Percentiles rank a stretch among this genome's conserved stretches.
phyloP scores from a whole-genome alignment of 352 stramenopile species.

The Globisporangium mamillatum region DNA sequence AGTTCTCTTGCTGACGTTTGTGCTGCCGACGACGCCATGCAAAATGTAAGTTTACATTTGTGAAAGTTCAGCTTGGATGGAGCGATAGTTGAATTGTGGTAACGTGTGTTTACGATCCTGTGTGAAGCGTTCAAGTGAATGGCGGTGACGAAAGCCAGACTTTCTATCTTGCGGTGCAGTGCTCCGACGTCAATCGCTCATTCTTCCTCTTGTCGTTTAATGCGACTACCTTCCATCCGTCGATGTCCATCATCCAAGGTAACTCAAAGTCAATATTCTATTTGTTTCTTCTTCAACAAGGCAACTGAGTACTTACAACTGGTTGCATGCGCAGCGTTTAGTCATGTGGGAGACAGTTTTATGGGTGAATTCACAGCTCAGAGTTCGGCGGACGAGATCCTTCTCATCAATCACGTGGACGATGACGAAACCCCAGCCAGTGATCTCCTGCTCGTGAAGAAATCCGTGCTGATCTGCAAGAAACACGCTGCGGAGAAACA shows the following conservation, averaged over 20 bases:
- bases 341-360: constrained; percentile 38
- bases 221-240: constrained; percentile 20
- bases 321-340: constrained; percentile 33
- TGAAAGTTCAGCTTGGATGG: neutral
- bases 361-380: constrained; percentile 29
- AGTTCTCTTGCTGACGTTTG: constrained; percentile 39
- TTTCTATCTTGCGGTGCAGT: constrained; percentile 35
- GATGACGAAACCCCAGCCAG: constrained; percentile 9
- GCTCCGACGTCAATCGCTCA: constrained; percentile 37
- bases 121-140: constrained; percentile 23
- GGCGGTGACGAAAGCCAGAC: neutral
- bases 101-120: constrained; percentile 5
- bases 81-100: neutral
- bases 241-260: constrained; percentile 48
- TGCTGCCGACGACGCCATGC: constrained; percentile 33
- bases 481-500: constrained; percentile 28
- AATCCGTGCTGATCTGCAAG: constrained; percentile 45
- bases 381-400: constrained; percentile 24
- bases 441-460: constrained; percentile 33
- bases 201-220: constrained; percentile 55
- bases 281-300: neutral
- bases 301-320: neutral
- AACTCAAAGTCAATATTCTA: constrained; percentile 6
- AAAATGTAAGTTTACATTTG: constrained; percentile 38
- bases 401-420: constrained; percentile 40